phyloP scores from a whole-genome alignment of 257 asterid genomes.

The Solanum lycopersicoides region DNA sequence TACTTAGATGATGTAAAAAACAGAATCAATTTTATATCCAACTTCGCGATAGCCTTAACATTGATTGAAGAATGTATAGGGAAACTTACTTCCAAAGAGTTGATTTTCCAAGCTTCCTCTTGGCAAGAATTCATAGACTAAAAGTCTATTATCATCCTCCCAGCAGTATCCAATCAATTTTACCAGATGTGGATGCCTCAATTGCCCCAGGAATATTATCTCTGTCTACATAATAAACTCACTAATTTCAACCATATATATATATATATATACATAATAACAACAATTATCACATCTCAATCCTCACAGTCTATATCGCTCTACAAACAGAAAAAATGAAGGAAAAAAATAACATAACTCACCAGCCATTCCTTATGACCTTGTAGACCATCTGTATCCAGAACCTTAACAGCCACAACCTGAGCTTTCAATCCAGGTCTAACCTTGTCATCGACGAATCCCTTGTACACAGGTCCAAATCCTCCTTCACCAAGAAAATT shows the following conservation, averaged over 20 bases:
- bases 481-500: conserved; percentile 5
- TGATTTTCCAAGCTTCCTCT: conserved; percentile 4
- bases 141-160: not conserved
- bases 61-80: not conserved
- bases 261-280: not conserved
- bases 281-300: not conserved
- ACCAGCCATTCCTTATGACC: conserved; percentile 9
- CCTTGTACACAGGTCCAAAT: not conserved
- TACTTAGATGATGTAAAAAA: not conserved
- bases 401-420: conserved; percentile 3
- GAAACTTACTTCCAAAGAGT: conserved; percentile 3
- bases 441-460: not conserved
- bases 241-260: not conserved
- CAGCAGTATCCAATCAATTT: conserved; percentile 4
- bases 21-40: not conserved
- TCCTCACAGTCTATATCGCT: not conserved
- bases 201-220: conserved; percentile 1
- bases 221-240: not conserved
- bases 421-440: conserved; percentile 1
- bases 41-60: not conserved
- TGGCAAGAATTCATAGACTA: conserved; percentile 1
- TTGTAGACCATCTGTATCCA: conserved; percentile 2
- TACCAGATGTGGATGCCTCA: conserved; percentile 3
- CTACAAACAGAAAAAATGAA: not conserved
- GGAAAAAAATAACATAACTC: not conserved